Conservation (phyloP, 2,329 filamentous ascomycete genomes). For the Lizonia empirigonia region DNA sequence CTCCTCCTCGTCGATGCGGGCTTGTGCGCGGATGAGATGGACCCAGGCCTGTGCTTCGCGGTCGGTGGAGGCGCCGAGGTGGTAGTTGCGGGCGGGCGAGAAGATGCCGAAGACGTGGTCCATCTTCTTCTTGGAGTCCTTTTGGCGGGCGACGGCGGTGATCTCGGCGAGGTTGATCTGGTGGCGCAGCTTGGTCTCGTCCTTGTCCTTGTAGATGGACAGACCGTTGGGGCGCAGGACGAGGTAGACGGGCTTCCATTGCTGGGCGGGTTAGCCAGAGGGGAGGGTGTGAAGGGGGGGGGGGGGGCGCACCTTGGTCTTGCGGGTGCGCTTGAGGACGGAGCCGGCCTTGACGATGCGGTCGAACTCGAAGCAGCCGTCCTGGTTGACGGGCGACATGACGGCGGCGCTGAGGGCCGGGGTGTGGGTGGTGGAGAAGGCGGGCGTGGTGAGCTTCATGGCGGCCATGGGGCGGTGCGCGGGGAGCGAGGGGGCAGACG, state of each 20-base stretch:
- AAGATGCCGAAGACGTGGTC: conserved; percentile 91
- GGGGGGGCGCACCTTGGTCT: conserved; percentile 73
- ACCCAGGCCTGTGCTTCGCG: conserved; percentile 88
- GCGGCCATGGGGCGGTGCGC: conserved; percentile 22
- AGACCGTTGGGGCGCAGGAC: conserved; percentile 89
- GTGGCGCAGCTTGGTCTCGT: conserved; percentile 86
- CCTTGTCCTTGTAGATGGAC: conserved; percentile 90
- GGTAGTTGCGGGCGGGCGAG: conserved; percentile 87
- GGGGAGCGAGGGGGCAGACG: conserved; percentile 30
- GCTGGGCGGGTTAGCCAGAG: conserved; percentile 56
- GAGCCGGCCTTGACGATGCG: conserved; percentile 88
- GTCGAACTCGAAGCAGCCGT: conserved; percentile 95
- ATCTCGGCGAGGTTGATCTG: conserved; percentile 88
- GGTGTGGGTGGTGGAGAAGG: conserved; percentile 26
- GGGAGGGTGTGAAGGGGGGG: neutral
- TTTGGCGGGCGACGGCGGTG: conserved; percentile 86
- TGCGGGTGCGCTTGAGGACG: conserved; percentile 85
- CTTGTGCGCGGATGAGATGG: conserved; percentile 75
- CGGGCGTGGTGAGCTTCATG: conserved; percentile 38
- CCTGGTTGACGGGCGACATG: conserved; percentile 87
- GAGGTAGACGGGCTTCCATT: conserved; percentile 88
- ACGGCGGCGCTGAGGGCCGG: conserved; percentile 54
- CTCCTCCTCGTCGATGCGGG: conserved; percentile 86
- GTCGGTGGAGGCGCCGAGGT: conserved; percentile 77
- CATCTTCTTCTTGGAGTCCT: conserved; percentile 85